These are phyloP conservation scores for Russula sp. DNA, from an alignment of 768 basidiomycete species.

Conservation along the genomic window DNA sequence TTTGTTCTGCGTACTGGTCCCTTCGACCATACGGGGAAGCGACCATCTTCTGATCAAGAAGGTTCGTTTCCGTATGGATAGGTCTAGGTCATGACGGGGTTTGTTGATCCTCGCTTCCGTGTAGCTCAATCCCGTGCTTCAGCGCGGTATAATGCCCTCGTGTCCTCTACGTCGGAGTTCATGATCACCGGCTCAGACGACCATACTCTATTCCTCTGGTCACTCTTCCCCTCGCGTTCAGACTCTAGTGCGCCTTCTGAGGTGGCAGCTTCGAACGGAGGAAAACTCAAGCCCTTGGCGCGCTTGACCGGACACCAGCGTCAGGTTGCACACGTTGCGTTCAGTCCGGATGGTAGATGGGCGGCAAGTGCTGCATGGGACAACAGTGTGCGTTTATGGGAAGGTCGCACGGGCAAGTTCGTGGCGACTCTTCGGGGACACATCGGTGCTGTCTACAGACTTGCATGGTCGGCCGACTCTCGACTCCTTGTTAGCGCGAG, in stretches of 20 bases:
- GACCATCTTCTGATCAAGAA: conserved; percentile 74
- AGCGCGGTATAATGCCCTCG: conserved; percentile 68
- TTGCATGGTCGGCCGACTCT: conserved; percentile 94
- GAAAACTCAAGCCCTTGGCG: conserved; percentile 62
- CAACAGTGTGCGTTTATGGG: conserved; percentile 88
- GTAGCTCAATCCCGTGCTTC: conserved; percentile 75
- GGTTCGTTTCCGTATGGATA: conserved; percentile 39
- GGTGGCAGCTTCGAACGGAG: conserved; percentile 33
- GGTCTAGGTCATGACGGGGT: not conserved
- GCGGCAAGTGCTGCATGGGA: conserved; percentile 92
- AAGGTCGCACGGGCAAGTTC: conserved; percentile 78
- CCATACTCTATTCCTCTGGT: conserved; percentile 97
- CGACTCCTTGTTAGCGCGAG: conserved; percentile 89
- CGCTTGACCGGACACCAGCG: conserved; percentile 93
- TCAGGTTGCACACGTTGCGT: conserved; percentile 89
- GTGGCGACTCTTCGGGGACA: conserved; percentile 88
- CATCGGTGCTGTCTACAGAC: conserved; percentile 87
- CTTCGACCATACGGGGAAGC: conserved; percentile 82
- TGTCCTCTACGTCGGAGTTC: conserved; percentile 62
- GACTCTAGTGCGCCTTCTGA: conserved; percentile 34
- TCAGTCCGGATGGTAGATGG: conserved; percentile 90
- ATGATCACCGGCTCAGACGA: conserved; percentile 96
- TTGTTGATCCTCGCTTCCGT: conserved; percentile 6
- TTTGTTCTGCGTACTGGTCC: conserved; percentile 93
- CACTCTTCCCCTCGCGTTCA: conserved; percentile 53